phyloP scores from a whole-genome alignment of 352 stramenopile genomes.

The Phytophthora vignae region DNA sequence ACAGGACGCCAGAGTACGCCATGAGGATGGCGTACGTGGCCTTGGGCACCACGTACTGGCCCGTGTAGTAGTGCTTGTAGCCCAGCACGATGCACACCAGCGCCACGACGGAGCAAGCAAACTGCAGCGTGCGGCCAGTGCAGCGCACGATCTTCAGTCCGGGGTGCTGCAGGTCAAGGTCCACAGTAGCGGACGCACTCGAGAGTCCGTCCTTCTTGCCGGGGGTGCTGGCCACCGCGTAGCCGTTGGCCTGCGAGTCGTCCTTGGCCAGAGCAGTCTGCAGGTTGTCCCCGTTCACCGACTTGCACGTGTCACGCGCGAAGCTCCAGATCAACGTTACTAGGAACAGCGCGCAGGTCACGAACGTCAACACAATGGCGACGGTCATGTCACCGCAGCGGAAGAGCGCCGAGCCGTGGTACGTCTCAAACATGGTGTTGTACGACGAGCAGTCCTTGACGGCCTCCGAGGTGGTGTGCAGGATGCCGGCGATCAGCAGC shows the following conservation, averaged over 20 bases:
- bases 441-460: slow-evolving; percentile 49
- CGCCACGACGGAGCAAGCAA: slow-evolving; percentile 40
- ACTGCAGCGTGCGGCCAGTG: slow-evolving; percentile 41
- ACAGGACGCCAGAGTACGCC: slow-evolving; percentile 49
- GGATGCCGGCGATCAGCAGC: slow-evolving; percentile 45
- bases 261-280: slow-evolving; percentile 33
- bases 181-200: slow-evolving; percentile 13
- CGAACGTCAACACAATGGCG: slow-evolving; percentile 50
- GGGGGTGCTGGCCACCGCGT: slow-evolving; percentile 36
- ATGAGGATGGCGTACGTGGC: slow-evolving; percentile 53
- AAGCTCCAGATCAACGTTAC: slow-evolving; percentile 48
- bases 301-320: slow-evolving; percentile 30
- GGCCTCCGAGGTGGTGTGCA: slow-evolving; percentile 40
- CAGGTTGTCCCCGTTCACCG: slow-evolving; percentile 31
- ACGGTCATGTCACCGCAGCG: slow-evolving; percentile 52
- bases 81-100: slow-evolving; percentile 40
- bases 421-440: slow-evolving; percentile 53
- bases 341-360: slow-evolving; percentile 46
- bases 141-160: slow-evolving; percentile 42
- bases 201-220: slow-evolving; percentile 32
- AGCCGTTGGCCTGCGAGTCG: slow-evolving; percentile 37
- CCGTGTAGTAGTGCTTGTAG: slow-evolving; percentile 60
- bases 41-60: slow-evolving; percentile 53
- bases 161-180: slow-evolving; percentile 37
- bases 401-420: slow-evolving; percentile 53